Conservation (phyloP, 345 rosid genomes). For the Eucalyptus tenuipes region DNA sequence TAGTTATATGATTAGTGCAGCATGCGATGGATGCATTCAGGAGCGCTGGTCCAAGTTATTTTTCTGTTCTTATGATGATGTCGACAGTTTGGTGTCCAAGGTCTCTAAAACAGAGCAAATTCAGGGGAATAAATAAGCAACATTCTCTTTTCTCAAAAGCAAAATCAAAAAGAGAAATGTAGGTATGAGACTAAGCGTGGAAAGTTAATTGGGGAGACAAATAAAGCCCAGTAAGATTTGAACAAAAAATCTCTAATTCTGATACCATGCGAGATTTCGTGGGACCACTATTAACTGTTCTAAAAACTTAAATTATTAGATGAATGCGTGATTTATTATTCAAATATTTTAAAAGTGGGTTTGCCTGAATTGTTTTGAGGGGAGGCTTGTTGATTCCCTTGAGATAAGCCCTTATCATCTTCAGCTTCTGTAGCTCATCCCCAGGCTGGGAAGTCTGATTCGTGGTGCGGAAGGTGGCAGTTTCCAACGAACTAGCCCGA, state of each 20-base stretch:
- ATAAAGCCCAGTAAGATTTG: not conserved
- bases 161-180: not conserved
- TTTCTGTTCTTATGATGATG: not conserved
- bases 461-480: slow-evolving; percentile 6
- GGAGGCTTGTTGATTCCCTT: slow-evolving; percentile 73
- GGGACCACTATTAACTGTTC: no score
- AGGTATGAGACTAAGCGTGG: not conserved
- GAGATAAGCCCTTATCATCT: slow-evolving; percentile 44
- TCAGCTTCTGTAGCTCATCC: slow-evolving; percentile 49
- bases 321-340: no score
- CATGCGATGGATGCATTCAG: not conserved
- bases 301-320: no score
- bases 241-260: not conserved
- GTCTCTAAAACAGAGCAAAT: not conserved
- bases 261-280: no score
- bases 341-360: not conserved
- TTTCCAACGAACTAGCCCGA: slow-evolving; percentile 29
- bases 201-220: not conserved
- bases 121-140: not conserved
- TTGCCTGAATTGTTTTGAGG: slow-evolving; percentile 79
- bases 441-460: slow-evolving; percentile 61
- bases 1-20: not conserved
- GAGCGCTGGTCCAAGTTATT: not conserved
- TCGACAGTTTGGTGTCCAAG: not conserved
- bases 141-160: not conserved